Conservation (phyloP, 2,329 filamentous ascomycete genomes). For the Ophiostoma piceae region DNA sequence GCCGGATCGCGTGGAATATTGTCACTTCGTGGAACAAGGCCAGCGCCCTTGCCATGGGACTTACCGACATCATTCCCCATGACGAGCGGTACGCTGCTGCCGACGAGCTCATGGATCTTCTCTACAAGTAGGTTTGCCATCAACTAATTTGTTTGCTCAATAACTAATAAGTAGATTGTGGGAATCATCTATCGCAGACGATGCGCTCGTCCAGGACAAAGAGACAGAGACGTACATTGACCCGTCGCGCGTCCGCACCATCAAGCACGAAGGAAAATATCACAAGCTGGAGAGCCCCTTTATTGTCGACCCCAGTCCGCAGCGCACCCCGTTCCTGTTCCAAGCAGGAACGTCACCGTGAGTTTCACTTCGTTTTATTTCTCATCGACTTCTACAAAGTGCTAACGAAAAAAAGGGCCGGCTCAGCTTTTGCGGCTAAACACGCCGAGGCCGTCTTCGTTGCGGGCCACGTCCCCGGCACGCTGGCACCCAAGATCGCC, state of each 20-base stretch:
- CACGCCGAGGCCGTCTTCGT: background rate
- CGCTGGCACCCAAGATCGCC: background rate
- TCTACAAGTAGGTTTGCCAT: conserved; percentile 28
- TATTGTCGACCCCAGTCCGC: conserved; percentile 19
- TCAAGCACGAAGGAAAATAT: conserved; percentile 23
- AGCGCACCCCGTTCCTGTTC: conserved; percentile 21
- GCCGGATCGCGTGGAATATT: conserved; percentile 28
- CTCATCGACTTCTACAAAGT: background rate
- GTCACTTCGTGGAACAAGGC: conserved; percentile 27
- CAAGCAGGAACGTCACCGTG: background rate
- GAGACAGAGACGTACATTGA: conserved; percentile 16
- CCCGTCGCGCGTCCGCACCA: conserved; percentile 16
- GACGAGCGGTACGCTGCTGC: conserved; percentile 28
- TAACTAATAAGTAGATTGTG: no score
- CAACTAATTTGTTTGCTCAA: no score
- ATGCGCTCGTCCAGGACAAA: background rate
- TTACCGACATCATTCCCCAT: conserved; percentile 24
- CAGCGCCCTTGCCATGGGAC: conserved; percentile 25
- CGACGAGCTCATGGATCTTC: conserved; percentile 27
- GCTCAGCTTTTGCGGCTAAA: background rate
- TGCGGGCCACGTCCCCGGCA: background rate
- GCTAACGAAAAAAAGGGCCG: background rate
- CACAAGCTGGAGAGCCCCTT: conserved; percentile 17
- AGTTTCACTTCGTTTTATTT: no score
- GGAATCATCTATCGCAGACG: background rate